Evolutionary conservation across 768 basidiomycete genomes (phyloP), one percentile per base, ranked within the genome.

Genomic region (Trametes villosa): DNA sequence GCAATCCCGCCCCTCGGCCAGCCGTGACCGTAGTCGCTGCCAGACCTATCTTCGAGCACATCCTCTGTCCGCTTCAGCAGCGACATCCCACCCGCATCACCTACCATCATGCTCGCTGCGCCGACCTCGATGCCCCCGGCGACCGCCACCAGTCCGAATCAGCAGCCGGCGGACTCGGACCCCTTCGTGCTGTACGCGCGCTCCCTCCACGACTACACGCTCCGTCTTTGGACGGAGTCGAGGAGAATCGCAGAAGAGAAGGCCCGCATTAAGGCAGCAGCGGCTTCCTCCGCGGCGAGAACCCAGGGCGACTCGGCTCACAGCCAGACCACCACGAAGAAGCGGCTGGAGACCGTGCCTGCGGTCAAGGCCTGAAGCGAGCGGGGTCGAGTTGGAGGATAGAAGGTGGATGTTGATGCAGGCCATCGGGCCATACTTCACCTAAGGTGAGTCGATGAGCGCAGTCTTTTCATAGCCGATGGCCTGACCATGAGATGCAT

Each of bases 161-260:
- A 55, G 33, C 33, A 57, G 42, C 18, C 42, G 41, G 54, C 44
- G 15, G 67, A 69, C 13, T 45, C 57, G 41, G 68, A 71, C 48
- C 66, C 70, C 17, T 69, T 88, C 66, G 68, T 77, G 47, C 77
- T 77, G 34, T 90, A 90, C 67, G 83, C 88, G 18, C 85, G 82
- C 66, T 79, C 86, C 44, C 74, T 90, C 33, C 85, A 88, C 70
- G 79, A 86, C 57, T 89, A 88, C 62, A 89, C 88, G 29, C 79
- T 88, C 51, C 78, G 71, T 41, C 78, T 87, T 50, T 89, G 88
- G 87, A 82, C 83, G 51, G 85, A 89, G 68, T 86, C 86, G 6
- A 78, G 86, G 67, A 80, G 81, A 65, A 69, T 78, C 57, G 82
- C 81, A 38, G 87, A 87, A 68, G 83, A 86, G 63, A 68, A 69